Percentiles rank a stretch among this genome's conserved stretches.
phyloP scores from a whole-genome alignment of 257 asterid genomes.

The Ilex aquifolium region DNA sequence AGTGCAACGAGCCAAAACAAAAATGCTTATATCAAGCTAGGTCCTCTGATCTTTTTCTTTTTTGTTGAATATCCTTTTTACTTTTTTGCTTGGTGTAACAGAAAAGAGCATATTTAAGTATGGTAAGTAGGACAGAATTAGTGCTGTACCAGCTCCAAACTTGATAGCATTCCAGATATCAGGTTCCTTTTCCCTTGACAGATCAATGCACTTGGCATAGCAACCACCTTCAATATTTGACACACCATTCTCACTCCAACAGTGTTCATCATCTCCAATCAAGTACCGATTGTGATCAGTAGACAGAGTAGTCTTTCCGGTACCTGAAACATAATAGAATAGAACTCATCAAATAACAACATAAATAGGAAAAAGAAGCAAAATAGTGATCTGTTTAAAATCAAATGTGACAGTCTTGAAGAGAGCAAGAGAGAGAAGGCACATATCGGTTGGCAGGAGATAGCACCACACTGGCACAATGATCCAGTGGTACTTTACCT shows the following conservation, averaged over 20 bases:
- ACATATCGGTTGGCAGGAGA: conserved; percentile 4
- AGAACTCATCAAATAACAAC: not conserved
- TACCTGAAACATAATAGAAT: conserved; percentile 34
- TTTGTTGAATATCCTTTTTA: no score
- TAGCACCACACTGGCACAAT: no score
- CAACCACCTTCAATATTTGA: conserved; percentile 97
- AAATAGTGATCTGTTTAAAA: not conserved
- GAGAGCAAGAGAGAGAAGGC: not conserved
- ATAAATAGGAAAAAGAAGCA: not conserved
- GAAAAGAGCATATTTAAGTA: no score
- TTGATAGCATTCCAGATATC: conserved; percentile 95
- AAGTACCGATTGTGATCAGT: conserved; percentile 81
- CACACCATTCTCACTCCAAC: conserved; percentile 91
- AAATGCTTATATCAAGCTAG: no score
- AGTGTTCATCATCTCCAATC: conserved; percentile 97
- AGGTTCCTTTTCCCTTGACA: conserved; percentile 86
- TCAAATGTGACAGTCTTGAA: no score
- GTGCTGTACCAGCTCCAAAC: conserved; percentile 58
- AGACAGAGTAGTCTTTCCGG: conserved; percentile 90
- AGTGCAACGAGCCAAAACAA: no score
- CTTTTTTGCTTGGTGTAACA: no score
- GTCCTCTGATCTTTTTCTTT: no score
- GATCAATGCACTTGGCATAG: conserved; percentile 90
- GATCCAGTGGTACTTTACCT: conserved; percentile 33
- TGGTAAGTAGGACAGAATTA: no score